phyloP scores from a whole-genome alignment of 1,284 basidiomycete species.

The Puccinia hordei region DNA sequence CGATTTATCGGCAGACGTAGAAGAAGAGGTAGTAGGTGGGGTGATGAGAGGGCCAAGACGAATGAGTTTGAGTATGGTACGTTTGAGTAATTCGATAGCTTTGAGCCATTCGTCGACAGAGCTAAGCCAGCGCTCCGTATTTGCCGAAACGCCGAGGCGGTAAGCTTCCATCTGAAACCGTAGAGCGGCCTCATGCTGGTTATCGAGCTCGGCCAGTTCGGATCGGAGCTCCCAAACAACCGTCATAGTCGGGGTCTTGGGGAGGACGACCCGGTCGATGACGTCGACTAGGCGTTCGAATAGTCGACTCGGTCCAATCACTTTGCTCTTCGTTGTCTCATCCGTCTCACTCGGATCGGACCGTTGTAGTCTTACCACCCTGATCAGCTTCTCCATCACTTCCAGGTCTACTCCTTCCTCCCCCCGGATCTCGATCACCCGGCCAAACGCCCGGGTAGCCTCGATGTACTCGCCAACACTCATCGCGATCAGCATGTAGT shows the following conservation, averaged over 20 bases:
- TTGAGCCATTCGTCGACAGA: background rate
- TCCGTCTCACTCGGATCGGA: background rate
- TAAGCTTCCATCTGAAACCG: conserved; percentile 82
- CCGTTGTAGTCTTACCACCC: conserved; percentile 68
- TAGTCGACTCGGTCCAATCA: conserved; percentile 55
- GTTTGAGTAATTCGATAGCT: background rate
- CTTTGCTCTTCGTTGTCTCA: background rate
- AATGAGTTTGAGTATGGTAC: background rate
- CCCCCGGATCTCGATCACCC: conserved; percentile 80
- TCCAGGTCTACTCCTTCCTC: conserved; percentile 75
- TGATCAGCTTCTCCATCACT: conserved; percentile 82
- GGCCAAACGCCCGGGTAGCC: conserved; percentile 76
- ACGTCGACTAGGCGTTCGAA: conserved; percentile 68
- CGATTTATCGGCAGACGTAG: background rate
- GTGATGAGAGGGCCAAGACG: background rate
- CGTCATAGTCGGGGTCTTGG: conserved; percentile 65
- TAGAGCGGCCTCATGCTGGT: conserved; percentile 63
- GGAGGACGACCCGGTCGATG: conserved; percentile 71
- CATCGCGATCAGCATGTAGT: conserved; percentile 92
- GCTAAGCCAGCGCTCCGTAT: conserved; percentile 60
- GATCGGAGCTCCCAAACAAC: conserved; percentile 69
- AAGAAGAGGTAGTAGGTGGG: too few species aligned
- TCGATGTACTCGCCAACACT: conserved; percentile 91
- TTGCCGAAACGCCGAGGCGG: conserved; percentile 71
- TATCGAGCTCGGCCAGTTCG: conserved; percentile 77